Evolutionary conservation across 2,329 filamentous ascomycete species (phyloP), one percentile per base, ranked within the genome.

Genomic region (Claviceps africana): DNA sequence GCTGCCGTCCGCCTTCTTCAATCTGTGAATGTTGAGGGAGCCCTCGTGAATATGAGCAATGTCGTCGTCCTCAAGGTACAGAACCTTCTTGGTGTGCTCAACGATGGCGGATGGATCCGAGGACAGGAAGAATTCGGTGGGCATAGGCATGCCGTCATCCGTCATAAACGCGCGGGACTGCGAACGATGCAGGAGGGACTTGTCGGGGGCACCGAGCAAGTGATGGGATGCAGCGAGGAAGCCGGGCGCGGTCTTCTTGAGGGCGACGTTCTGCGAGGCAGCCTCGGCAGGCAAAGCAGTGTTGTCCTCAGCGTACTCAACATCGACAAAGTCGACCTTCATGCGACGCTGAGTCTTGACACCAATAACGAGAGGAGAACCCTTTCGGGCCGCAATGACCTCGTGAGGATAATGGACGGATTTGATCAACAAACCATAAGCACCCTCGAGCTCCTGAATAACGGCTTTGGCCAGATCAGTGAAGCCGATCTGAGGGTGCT

Each of bases 321-420:
- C 93, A 68, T 98, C 93, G 67, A 98, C 93, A 65, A 98, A 98
- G 75, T 98, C 93, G 57, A 98, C 93, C 85, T 97, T 98, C 93
- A 98, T 97, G 76, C 95, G 95, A 78, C 86, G 94, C 72, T 89
- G 80, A 53, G 93, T 97, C 75, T 89, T 87, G 67, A 98, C 93
- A 73, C 93, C 93, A 62, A 98, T 88, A 58, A 98, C 93, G 56
- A 98, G 81, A 44, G 93, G 93, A 56, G 93, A 98, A 73, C 93
- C 93, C 81, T 98, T 98, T 64, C 93, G 88, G 67, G 93, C 93
- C 52, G 93, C 93, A 71, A 98, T 88, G 57, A 97, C 86, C 76
- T 98, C 93, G 67, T 96, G 88, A 55, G 93, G 93, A 76, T 88
- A 98, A 80, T 97, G 91, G 53, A 96, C 88, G 43, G 93, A 98